Conservation (phyloP, 2,329 filamentous ascomycete species). For the Calonectria multiphialidica region DNA sequence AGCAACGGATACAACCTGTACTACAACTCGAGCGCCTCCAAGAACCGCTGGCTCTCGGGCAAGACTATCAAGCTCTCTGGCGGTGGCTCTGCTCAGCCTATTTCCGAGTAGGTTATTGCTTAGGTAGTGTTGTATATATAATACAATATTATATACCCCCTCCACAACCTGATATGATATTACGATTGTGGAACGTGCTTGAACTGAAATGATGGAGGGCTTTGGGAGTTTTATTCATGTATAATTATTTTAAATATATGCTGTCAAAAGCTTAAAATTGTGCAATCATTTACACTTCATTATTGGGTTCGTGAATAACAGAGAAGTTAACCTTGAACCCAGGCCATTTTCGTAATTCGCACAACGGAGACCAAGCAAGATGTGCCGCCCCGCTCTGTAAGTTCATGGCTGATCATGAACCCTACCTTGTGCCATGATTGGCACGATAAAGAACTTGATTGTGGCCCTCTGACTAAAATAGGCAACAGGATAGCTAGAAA, state of each 20-base stretch:
- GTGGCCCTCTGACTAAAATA: neutral
- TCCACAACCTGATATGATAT: neutral
- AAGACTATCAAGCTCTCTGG: constrained; percentile 5
- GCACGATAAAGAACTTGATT: too few species aligned
- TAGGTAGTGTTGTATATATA: neutral
- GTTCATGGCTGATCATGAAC: neutral
- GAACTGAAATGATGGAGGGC: too few species aligned
- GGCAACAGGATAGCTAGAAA: neutral
- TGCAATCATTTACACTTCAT: too few species aligned
- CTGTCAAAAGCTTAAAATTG: too few species aligned
- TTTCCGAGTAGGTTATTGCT: constrained; percentile 9
- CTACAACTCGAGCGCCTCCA: constrained; percentile 20
- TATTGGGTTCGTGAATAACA: too few species aligned
- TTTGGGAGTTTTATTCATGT: too few species aligned
- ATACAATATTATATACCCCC: neutral
- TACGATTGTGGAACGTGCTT: neutral
- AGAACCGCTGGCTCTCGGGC: constrained; percentile 23
- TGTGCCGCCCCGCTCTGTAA: neutral
- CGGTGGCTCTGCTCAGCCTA: constrained; percentile 19
- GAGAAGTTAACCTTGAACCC: neutral
- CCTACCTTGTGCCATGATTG: neutral
- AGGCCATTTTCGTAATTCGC: neutral
- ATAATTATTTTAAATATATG: neutral
- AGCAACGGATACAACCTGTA: constrained; percentile 19
- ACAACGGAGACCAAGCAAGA: neutral